Conservation (phyloP, 306 rosid species). For the Potentilla sterilis region DNA sequence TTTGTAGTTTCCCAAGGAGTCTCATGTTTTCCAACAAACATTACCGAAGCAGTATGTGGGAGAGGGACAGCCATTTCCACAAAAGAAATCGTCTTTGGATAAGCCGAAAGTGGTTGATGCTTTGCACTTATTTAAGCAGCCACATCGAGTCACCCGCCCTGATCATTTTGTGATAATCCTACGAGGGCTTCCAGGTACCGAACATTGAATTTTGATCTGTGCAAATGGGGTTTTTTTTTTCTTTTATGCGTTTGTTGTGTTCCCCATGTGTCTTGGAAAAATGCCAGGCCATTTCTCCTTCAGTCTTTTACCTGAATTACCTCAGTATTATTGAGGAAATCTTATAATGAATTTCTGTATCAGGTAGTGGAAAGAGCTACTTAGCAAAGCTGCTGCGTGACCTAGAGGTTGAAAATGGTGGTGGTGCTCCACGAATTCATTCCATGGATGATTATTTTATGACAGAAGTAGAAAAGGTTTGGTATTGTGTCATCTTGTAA, state of each 20-base stretch:
- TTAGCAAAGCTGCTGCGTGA: slow-evolving; percentile 94
- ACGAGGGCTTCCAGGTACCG: slow-evolving; percentile 91
- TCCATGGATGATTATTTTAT: slow-evolving; percentile 97
- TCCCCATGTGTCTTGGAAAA: neutral
- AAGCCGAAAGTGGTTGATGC: slow-evolving; percentile 50
- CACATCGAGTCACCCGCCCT: slow-evolving; percentile 73
- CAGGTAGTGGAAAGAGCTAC: slow-evolving; percentile 98
- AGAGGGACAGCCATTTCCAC: slow-evolving; percentile 37
- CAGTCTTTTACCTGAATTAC: neutral
- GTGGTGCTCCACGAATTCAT: slow-evolving; percentile 90
- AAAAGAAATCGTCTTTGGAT: slow-evolving; percentile 32
- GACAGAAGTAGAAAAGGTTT: slow-evolving; percentile 96
- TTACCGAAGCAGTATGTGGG: slow-evolving; percentile 32
- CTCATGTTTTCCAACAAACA: slow-evolving; percentile 24
- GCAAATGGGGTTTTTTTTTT: slow-evolving; percentile 7
- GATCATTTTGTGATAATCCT: slow-evolving; percentile 85
- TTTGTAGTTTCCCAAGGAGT: slow-evolving; percentile 24
- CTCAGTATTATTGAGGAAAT: neutral
- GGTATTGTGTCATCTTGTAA: slow-evolving; percentile 2
- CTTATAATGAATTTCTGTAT: slow-evolving; percentile 20
- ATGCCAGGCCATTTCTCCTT: slow-evolving; percentile 4
- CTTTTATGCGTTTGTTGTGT: neutral
- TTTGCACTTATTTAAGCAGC: slow-evolving; percentile 58
- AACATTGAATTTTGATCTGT: neutral
- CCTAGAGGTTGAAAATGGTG: slow-evolving; percentile 85